Evolutionary conservation across 2,329 filamentous ascomycete genomes (phyloP).

Genomic region (Fonsecaea multimorphosa): DNA sequence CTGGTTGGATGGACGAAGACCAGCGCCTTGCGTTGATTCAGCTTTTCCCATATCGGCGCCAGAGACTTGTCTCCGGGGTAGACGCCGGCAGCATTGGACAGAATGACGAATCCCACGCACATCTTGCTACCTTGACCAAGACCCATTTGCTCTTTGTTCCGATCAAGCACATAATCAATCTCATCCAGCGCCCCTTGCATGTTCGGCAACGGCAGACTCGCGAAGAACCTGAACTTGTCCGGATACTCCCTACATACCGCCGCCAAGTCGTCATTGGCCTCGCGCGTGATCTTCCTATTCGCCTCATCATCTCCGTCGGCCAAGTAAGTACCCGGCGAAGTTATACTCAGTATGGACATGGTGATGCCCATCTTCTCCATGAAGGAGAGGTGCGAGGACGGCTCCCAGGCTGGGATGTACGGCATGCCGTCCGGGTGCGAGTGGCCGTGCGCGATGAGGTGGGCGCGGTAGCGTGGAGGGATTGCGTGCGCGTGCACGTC

Average conservation of each 20-base stretch:
- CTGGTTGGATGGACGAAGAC: slow-evolving; percentile 7
- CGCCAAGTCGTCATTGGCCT: slow-evolving; percentile 41
- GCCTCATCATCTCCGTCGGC: slow-evolving; percentile 43
- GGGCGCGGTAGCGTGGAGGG: too few species aligned
- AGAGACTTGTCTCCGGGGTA: slow-evolving; percentile 54
- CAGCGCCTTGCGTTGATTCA: slow-evolving; percentile 7
- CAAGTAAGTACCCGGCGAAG: slow-evolving; percentile 59
- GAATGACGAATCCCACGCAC: slow-evolving; percentile 54
- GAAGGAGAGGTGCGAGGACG: slow-evolving; percentile 53
- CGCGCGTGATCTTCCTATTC: slow-evolving; percentile 45
- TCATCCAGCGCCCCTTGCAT: slow-evolving; percentile 55
- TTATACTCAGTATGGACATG: slow-evolving; percentile 61
- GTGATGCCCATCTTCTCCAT: slow-evolving; percentile 57
- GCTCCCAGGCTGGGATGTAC: slow-evolving; percentile 49
- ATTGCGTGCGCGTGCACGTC: too few species aligned
- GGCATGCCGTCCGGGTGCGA: too few species aligned
- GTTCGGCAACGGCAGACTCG: slow-evolving; percentile 59
- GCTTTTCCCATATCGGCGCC: not conserved
- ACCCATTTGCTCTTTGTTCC: slow-evolving; percentile 43
- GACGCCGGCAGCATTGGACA: slow-evolving; percentile 60
- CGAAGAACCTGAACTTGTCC: slow-evolving; percentile 58
- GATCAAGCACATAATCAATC: slow-evolving; percentile 50
- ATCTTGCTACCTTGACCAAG: not conserved
- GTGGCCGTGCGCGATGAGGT: too few species aligned
- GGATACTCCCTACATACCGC: slow-evolving; percentile 34